These are phyloP conservation scores for Neonectria hederae DNA, from an alignment of 2,329 filamentous ascomycete species.

Conservation along the genomic window DNA sequence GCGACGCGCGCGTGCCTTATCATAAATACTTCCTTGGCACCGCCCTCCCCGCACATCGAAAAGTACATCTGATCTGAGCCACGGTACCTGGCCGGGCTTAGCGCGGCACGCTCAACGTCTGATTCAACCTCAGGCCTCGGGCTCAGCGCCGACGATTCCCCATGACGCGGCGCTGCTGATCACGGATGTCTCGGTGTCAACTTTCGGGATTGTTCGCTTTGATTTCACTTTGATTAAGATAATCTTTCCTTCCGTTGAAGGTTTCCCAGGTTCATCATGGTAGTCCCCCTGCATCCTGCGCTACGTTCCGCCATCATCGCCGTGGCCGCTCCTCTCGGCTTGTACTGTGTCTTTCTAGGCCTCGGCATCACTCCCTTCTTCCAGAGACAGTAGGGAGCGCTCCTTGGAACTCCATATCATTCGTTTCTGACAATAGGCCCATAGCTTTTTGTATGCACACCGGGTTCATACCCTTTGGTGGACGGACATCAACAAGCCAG, in stretches of 20 bases:
- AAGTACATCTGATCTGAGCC: conserved; percentile 34
- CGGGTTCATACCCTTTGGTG: conserved; percentile 77
- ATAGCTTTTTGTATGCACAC: conserved; percentile 84
- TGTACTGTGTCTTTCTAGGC: conserved; percentile 74
- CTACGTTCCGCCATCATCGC: conserved; percentile 55
- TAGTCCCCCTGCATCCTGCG: conserved; percentile 35
- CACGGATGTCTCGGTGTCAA: background rate
- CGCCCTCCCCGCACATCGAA: conserved; percentile 15
- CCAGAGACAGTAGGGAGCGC: conserved; percentile 75
- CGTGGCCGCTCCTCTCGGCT: conserved; percentile 65
- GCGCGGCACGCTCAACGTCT: conserved; percentile 37
- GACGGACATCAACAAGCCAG: conserved; percentile 78
- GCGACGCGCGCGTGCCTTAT: conserved; percentile 33
- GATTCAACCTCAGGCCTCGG: conserved; percentile 39
- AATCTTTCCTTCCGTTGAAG: background rate
- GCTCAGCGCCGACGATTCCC: conserved; percentile 11
- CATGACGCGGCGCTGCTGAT: conserved; percentile 12
- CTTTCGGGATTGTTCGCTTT: conserved; percentile 10
- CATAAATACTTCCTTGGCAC: conserved; percentile 28
- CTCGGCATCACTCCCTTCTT: conserved; percentile 74
- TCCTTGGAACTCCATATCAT: conserved; percentile 41
- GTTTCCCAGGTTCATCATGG: conserved; percentile 23
- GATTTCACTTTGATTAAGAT: conserved; percentile 1
- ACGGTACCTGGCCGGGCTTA: conserved; percentile 25
- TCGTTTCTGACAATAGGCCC: conserved; percentile 22